Base-by-base conservation (phyloP, 805 yeast species). In the Grigorovia yakushimaensis region DNA sequence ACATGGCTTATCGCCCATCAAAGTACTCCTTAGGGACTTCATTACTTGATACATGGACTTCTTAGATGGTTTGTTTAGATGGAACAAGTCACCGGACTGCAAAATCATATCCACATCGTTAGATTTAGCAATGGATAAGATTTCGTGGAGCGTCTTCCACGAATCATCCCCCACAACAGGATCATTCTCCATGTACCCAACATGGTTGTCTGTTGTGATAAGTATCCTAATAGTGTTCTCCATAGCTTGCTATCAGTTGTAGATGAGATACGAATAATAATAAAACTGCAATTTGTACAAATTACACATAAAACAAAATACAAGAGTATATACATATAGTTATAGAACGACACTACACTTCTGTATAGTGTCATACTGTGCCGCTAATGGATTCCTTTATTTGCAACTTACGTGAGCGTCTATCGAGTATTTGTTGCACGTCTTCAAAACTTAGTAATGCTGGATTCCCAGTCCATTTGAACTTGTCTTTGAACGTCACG, bases 171-270 rank as follows among this genome's bases (percentile, higher is more conserved):
- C 95, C 17, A 94, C 73, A 4, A 91, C 80, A 1, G 95, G 89
- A 62, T 93, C 98, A 37, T 76, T 77, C 61, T 93, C 98, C 49
- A 80, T 79, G 62, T 82, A 89, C 1, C 98, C 98, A 18, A 93
- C 95, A 70, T 93, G 98, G 61, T 93, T 93, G 60, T 93, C 98
- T 1, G 98, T 88, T 2, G 98, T 88, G 30, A 93, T 66, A 30
- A 93, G 76, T 18, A 93, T 76, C 21, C 85, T 69, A 17, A 89
- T 77, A 0, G 95, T 87, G 61, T 86, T 78, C 5, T 59, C 61
- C 33, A 27, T 27, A 9, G 27, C 27, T 9, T 24, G 6, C 27
- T 24, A 7, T 24, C 9, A 9, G 6, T 24, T 7, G 9, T 24
- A 7, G 27, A 24, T 24, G 27, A 24, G 27, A 27, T 27, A 33